Evolutionary conservation across 495 filamentous ascomycete genomes (phyloP).

Genomic region (Delitschia confertaspora): DNA sequence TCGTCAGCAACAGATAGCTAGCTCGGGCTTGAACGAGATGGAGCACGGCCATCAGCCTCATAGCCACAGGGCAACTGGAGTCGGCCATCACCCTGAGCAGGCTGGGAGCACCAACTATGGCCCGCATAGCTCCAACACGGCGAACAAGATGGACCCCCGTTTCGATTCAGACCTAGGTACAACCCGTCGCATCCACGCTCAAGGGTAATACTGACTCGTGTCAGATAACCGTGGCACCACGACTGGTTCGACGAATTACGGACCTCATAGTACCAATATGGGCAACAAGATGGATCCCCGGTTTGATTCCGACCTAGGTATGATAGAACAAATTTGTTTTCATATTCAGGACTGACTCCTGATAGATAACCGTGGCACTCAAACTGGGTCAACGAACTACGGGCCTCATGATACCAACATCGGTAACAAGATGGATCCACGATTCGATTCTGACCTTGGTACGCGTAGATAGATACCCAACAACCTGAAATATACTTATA

Average conservation of each 20-base stretch:
- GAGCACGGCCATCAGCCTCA: constrained; percentile 12
- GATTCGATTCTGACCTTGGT: constrained; percentile 6
- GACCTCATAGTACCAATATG: constrained; percentile 12
- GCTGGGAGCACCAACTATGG: constrained; percentile 5
- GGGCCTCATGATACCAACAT: constrained; percentile 9
- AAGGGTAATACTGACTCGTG: background rate
- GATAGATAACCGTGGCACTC: constrained; percentile 1
- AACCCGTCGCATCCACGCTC: background rate
- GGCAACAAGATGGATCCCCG: constrained; percentile 11
- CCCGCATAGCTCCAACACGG: constrained; percentile 5
- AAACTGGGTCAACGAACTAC: constrained; percentile 2
- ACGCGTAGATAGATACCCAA: background rate
- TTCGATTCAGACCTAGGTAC: constrained; percentile 5
- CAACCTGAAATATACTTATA: background rate
- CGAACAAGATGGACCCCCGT: constrained; percentile 14
- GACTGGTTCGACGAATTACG: constrained; percentile 8
- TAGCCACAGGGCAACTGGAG: background rate
- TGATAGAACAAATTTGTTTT: background rate
- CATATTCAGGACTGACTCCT: no score
- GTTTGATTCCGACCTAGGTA: constrained; percentile 7
- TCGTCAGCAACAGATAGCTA: constrained; percentile 16
- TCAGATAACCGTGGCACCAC: background rate
- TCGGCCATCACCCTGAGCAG: background rate
- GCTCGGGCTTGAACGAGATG: constrained; percentile 22
- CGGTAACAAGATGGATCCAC: constrained; percentile 8